A percentile compares a stretch with the other conserved stretches of the same genome.
These are phyloP conservation scores for Penicillium freii DNA, from an alignment of 2,329 filamentous ascomycete genomes.

Conservation along the genomic window DNA sequence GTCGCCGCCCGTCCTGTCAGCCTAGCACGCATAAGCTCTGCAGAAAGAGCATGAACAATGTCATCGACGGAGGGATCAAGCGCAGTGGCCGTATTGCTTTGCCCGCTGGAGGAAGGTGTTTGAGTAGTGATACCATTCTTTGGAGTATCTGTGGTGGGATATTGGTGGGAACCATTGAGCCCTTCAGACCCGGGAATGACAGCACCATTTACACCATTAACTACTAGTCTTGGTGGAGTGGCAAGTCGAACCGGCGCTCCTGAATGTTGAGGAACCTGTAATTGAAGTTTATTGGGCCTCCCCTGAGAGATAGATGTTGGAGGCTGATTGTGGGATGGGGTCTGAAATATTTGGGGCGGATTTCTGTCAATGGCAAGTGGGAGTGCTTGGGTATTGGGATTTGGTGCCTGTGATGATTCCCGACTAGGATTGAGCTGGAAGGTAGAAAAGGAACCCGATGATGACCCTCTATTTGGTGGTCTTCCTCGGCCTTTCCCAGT, in stretches of 20 bases:
- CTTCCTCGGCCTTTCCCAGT: conserved; percentile 73
- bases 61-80: conserved; percentile 31
- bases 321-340: conserved; percentile 27
- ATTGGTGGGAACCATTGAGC: not conserved
- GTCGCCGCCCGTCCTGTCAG: conserved; percentile 29
- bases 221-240: conserved; percentile 42
- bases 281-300: conserved; percentile 41
- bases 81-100: conserved; percentile 9
- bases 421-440: conserved; percentile 62
- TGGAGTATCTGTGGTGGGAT: not conserved
- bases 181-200: conserved; percentile 4
- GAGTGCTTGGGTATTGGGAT: conserved; percentile 36
- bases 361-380: conserved; percentile 47
- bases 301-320: conserved; percentile 26
- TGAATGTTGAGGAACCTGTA: conserved; percentile 44
- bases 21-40: conserved; percentile 32
- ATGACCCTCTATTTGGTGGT: conserved; percentile 70
- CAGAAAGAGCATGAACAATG: conserved; percentile 33
- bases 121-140: not conserved
- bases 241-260: conserved; percentile 44
- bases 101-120: not conserved
- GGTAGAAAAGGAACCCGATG: conserved; percentile 65
- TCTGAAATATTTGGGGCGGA: conserved; percentile 18
- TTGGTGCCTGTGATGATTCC: conserved; percentile 47
- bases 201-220: conserved; percentile 37